Evolutionary conservation across 352 stramenopile species (phyloP).

Genomic region (Pythium myriotylum): DNA sequence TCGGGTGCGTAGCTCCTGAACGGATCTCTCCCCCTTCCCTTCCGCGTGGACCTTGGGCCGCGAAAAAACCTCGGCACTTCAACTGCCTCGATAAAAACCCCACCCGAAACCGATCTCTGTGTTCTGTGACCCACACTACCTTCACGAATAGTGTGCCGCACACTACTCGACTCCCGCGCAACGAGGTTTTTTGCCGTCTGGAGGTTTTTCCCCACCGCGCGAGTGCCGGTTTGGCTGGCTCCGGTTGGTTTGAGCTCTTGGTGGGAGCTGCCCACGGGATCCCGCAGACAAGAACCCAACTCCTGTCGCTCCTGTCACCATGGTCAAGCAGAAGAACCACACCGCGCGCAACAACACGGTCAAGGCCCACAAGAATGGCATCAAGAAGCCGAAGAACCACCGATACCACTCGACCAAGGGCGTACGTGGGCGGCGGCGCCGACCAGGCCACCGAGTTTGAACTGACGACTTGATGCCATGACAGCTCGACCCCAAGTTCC

Average conservation of each 20-base stretch:
- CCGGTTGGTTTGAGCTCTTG: slow-evolving; percentile 16
- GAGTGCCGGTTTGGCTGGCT: slow-evolving; percentile 33
- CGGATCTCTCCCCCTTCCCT: slow-evolving; percentile 17
- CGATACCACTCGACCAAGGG: slow-evolving; percentile 95
- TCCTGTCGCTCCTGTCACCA: slow-evolving; percentile 42
- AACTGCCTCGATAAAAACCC: slow-evolving; percentile 14
- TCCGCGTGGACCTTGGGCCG: slow-evolving; percentile 3
- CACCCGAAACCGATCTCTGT: slow-evolving; percentile 18
- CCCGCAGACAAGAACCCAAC: slow-evolving; percentile 27
- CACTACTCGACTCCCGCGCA: no score
- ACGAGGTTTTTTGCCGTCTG: no score
- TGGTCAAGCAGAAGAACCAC: slow-evolving; percentile 98
- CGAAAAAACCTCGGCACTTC: slow-evolving; percentile 10
- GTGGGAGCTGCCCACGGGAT: not conserved
- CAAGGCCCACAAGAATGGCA: slow-evolving; percentile 97
- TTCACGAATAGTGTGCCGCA: not conserved
- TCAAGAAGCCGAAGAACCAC: slow-evolving; percentile 97
- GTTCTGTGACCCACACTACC: no score
- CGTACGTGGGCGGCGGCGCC: no score
- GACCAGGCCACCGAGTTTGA: no score
- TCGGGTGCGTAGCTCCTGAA: slow-evolving; percentile 18
- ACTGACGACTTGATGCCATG: slow-evolving; percentile 4
- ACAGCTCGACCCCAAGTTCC: slow-evolving; percentile 97
- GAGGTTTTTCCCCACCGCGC: no score
- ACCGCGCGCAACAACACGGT: slow-evolving; percentile 97